Base-by-base conservation (phyloP, 2,329 filamentous ascomycete species). In the Penicillium palitans region DNA sequence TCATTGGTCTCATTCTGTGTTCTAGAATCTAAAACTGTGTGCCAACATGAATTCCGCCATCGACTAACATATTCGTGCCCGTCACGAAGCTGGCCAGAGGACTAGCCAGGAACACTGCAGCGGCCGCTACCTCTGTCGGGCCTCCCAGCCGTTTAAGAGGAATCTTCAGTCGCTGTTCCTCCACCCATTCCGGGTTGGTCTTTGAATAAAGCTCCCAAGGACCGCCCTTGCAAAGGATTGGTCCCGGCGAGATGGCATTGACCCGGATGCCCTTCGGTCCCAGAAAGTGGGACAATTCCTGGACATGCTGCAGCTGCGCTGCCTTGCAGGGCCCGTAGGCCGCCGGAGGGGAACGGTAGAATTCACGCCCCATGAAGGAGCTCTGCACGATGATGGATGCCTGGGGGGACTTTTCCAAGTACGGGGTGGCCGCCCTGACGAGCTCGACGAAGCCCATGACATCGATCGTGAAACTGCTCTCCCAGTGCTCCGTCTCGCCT, bases 341-440 rank as follows among this genome's bases (percentile, higher is more conserved):
- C 2, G 63, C 66, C 9, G 66, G 63, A 4, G 62, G 62, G 37
- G 58, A 61, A 12, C 62, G 64, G 42, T 60, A 66, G 51, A 66
- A 65, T 24, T 68, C 63, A 6, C 65, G 63, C 15, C 65, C 66
- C 61, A 96, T 42, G 21, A 42, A 42, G 3, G 40, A 42, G 40
- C 40, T 42, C 21, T 42, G 40, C 12, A 42, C 40, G 3, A 42
- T 42, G 40, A 42, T 42, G 13, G 40, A 42, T 24, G 40, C 40
- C 40, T 24, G 21, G 21, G 40, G 6, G 2, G 40, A 42, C 7
- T 42, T 42, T 24, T 42, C 40, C 21, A 42, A 42, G 21, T 42
- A 42, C 12, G 40, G 21, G 3, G 40, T 42, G 21, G 40, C 40
- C 6, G 21, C 40, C 13, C 3, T 42, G 40, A 24, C 40, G 6